These are phyloP conservation scores for Cutaneotrichosporon cavernicola DNA, from an alignment of 1,284 basidiomycete species.

Conservation along the genomic window DNA sequence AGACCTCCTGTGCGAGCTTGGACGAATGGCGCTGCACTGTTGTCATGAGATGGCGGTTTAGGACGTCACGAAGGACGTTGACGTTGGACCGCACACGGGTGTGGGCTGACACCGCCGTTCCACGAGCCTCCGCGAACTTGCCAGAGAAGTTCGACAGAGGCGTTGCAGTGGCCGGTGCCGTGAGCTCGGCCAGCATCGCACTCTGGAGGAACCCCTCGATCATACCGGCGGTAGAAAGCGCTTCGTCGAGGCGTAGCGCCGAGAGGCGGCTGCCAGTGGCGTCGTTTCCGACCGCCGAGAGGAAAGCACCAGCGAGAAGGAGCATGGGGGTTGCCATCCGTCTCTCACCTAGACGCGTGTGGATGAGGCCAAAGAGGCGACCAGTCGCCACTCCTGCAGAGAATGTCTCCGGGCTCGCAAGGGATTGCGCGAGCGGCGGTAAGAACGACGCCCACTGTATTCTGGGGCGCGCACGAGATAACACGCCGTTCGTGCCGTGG, in stretches of 20 bases:
- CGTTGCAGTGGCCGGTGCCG: background rate
- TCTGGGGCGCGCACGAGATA: background rate
- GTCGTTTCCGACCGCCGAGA: conserved; percentile 7
- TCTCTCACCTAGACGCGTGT: conserved; percentile 8
- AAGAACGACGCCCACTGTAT: conserved; percentile 8
- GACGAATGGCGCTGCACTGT: conserved; percentile 4
- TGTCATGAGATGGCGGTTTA: conserved; percentile 8
- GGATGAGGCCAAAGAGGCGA: conserved; percentile 4
- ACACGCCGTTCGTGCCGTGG: background rate
- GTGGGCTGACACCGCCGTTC: conserved; percentile 2
- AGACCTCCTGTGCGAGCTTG: conserved; percentile 8
- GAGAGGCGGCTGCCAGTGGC: conserved; percentile 6
- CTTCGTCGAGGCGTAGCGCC: conserved; percentile 4
- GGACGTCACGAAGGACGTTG: conserved; percentile 7
- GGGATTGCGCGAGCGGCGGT: background rate
- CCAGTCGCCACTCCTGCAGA: conserved; percentile 4
- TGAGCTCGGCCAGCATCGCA: conserved; percentile 6
- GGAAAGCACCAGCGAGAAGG: conserved; percentile 6
- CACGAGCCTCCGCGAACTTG: conserved; percentile 8
- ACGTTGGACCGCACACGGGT: conserved; percentile 10
- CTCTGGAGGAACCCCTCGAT: conserved; percentile 10
- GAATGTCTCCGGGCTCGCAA: conserved; percentile 3
- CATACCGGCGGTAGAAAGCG: conserved; percentile 3
- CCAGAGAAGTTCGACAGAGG: conserved; percentile 6
- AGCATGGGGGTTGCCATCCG: conserved; percentile 8